Base-by-base conservation (phyloP, 495 filamentous ascomycete species). In the Penicillium argentinense region DNA sequence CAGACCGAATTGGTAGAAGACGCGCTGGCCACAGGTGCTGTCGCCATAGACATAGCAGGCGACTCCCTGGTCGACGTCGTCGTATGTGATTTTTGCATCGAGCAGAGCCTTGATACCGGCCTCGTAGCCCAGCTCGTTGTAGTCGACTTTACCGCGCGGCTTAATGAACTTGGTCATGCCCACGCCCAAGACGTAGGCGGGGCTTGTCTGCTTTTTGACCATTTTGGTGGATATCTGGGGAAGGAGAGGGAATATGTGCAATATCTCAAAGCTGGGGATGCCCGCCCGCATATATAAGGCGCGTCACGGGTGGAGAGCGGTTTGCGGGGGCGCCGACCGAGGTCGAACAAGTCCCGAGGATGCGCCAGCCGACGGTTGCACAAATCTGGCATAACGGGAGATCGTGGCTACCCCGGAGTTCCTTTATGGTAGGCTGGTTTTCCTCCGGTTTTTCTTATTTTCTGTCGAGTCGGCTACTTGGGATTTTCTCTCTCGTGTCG, bases 151-250 rank as follows among this genome's bases (percentile, higher is more conserved):
- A 60, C 91, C 90, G 17, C 92, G 81, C 3, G 93, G 93, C 76
- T 97, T 98, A 79, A 96, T 89, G 79, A 98, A 98, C 69, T 95
- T 95, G 72, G 93, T 98, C 85, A 97, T 91, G 67, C 92, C 92
- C 54, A 97, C 92, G 71, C 92, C 92, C 25, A 97, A 82, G 63
- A 97, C 88, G 74, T 96, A 97, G 75, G 79, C 78, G 49, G 79
- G 80, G 26, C 67, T 63, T 22, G 63, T 54, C 64, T 67, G 58
- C 57, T 75, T 78, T 51, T 75, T 78, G 37, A 63, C 72, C 77
- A 81, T 81, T 42, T 1, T 66, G 44, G 30, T 9, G 23, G 27
- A 25, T 41, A n/a, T 48, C n/a, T n/a, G 27, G 36, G 17, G 36
- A 14, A 33, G n/a, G 30, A 14, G 4, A 33, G 30, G 30, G 7